Conservation (phyloP, 2,329 filamentous ascomycete species). For the Verticillium longisporum region DNA sequence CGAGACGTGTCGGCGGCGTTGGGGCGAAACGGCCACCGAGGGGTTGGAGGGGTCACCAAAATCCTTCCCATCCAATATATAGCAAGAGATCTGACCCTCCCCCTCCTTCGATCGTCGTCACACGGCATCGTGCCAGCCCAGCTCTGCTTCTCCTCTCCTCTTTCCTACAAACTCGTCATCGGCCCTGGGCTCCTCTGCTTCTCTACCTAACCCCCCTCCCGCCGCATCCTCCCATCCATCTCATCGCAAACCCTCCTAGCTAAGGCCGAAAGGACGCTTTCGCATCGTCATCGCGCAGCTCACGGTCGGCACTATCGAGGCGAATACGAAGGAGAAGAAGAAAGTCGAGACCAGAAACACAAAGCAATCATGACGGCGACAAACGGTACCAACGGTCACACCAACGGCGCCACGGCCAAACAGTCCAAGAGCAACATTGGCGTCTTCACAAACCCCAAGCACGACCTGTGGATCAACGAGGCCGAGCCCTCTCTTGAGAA, state of each 20-base stretch:
- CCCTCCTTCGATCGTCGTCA: neutral
- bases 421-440: constrained; percentile 81
- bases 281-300: neutral
- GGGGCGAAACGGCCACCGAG: neutral
- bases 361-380: constrained; percentile 23
- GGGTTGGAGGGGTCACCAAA: neutral
- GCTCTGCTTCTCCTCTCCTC: neutral
- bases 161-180: neutral
- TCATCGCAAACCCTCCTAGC: neutral
- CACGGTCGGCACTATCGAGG: neutral
- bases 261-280: neutral
- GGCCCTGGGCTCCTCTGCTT: neutral
- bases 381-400: constrained; percentile 3
- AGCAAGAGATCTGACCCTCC: neutral
- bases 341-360: neutral
- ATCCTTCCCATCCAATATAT: constrained; percentile 1
- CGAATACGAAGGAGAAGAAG: neutral
- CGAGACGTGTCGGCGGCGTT: neutral
- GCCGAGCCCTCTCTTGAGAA: constrained; percentile 70
- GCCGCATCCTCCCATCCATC: neutral
- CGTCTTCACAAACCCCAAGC: constrained; percentile 88
- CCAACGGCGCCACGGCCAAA: constrained; percentile 21
- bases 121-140: neutral
- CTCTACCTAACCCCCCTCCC: neutral
- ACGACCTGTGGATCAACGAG: constrained; percentile 83